Percentiles rank a stretch among this genome's conserved stretches.
phyloP scores from a whole-genome alignment of 495 filamentous ascomycete genomes.

The Evansstolkia leycettana region DNA sequence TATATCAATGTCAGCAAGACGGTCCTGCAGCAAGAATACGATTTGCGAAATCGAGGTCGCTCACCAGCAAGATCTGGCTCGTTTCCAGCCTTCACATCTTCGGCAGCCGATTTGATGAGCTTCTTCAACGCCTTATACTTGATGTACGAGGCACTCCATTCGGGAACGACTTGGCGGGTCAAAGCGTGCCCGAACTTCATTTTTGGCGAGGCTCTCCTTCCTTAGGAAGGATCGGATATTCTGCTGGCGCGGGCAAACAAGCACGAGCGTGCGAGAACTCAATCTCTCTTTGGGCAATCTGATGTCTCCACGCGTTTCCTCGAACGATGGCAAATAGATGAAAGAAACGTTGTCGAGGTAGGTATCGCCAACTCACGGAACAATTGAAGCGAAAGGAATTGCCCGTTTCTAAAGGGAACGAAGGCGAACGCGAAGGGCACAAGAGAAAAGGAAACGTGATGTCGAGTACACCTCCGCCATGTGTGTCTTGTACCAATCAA shows the following conservation, averaged over 20 bases:
- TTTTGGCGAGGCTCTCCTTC: constrained; percentile 4
- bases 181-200: constrained; percentile 86
- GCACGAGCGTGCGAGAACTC: too few species aligned
- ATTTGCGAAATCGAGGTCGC: constrained; percentile 9
- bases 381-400: neutral
- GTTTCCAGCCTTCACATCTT: constrained; percentile 49
- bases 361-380: too few species aligned
- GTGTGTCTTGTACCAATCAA: neutral
- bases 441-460: neutral
- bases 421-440: neutral
- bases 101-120: constrained; percentile 68
- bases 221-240: too few species aligned
- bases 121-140: constrained; percentile 95
- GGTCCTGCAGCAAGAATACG: neutral
- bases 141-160: constrained; percentile 89
- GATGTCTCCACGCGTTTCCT: too few species aligned
- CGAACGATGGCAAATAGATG: too few species aligned
- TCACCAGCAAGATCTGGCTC: constrained; percentile 69
- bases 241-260: too few species aligned
- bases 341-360: too few species aligned
- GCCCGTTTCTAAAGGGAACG: neutral
- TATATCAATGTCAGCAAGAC: constrained; percentile 14
- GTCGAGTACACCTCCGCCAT: neutral
- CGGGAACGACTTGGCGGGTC: constrained; percentile 86
- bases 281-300: too few species aligned